Conservation (phyloP, 2,329 filamentous ascomycete species). For the Botrytis deweyae region DNA sequence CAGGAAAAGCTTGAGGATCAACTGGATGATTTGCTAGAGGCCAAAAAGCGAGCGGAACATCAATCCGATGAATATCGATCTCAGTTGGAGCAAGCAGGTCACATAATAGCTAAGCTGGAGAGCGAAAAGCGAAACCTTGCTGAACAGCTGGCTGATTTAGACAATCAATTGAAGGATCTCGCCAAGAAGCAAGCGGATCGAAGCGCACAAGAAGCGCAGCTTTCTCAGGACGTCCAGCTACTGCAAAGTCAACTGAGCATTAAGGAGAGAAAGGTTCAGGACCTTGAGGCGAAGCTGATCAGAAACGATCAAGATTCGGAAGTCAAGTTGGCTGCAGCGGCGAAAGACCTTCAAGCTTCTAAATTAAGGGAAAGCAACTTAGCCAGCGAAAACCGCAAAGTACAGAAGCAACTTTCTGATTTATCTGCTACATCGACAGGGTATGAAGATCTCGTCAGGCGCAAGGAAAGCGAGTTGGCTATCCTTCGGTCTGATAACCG, state of each 20-base stretch:
- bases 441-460: slow-evolving; percentile 89
- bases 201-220: slow-evolving; percentile 70
- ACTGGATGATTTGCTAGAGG: slow-evolving; percentile 81
- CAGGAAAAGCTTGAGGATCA: slow-evolving; percentile 94
- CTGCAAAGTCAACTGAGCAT: slow-evolving; percentile 84
- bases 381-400: slow-evolving; percentile 73
- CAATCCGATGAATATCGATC: slow-evolving; percentile 75
- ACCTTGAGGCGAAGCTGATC: slow-evolving; percentile 80
- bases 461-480: slow-evolving; percentile 90
- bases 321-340: slow-evolving; percentile 73
- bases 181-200: slow-evolving; percentile 69
- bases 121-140: slow-evolving; percentile 78
- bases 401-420: slow-evolving; percentile 82
- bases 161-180: slow-evolving; percentile 68
- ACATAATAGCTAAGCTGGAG: slow-evolving; percentile 82
- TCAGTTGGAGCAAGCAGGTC: slow-evolving; percentile 88
- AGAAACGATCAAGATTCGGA: slow-evolving; percentile 87
- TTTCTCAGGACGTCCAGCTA: slow-evolving; percentile 85
- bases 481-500: slow-evolving; percentile 82
- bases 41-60: slow-evolving; percentile 84
- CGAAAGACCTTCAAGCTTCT: slow-evolving; percentile 74
- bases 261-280: slow-evolving; percentile 86
- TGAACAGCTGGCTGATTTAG: slow-evolving; percentile 65
- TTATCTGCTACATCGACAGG: slow-evolving; percentile 89
- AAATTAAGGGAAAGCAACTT: slow-evolving; percentile 76